These are phyloP conservation scores for Thielaviopsis populi DNA, from an alignment of 2,329 filamentous ascomycete genomes.

Conservation along the genomic window DNA sequence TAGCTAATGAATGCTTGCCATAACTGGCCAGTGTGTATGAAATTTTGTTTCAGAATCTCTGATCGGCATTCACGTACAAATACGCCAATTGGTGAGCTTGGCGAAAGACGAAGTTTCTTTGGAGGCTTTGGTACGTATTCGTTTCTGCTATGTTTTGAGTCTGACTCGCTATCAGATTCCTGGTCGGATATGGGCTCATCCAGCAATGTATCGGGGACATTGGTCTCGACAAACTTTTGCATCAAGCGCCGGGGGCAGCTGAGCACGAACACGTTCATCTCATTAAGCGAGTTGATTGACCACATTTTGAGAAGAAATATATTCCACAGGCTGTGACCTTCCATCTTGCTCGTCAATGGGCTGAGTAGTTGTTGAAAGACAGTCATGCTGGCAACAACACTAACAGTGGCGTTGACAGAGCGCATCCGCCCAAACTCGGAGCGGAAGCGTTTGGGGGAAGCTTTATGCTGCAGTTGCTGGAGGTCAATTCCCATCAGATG, in stretches of 20 bases:
- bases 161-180: conserved; percentile 24
- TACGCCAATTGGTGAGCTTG: conserved; percentile 63
- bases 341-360: conserved; percentile 38
- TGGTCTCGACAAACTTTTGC: conserved; percentile 2
- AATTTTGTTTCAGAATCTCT: conserved; percentile 67
- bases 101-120: conserved; percentile 46
- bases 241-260: conserved; percentile 17
- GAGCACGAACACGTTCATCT: conserved; percentile 62
- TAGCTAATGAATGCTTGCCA: conserved; percentile 77
- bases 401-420: conserved; percentile 35
- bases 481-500: conserved; percentile 41
- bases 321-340: conserved; percentile 77
- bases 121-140: conserved; percentile 23
- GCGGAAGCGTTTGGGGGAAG: conserved; percentile 6
- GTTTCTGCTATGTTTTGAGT: conserved; percentile 32
- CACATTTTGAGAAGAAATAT: conserved; percentile 68
- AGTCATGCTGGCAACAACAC: conserved; percentile 39
- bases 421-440: conserved; percentile 25
- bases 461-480: conserved; percentile 21
- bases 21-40: conserved; percentile 60
- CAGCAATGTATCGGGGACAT: neutral
- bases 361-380: conserved; percentile 45
- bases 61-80: conserved; percentile 64
- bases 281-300: conserved; percentile 68
- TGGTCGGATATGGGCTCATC: neutral